Percentiles rank a stretch among this genome's conserved stretches.
phyloP scores from a whole-genome alignment of 148 eudicot genomes.

The Gaultheria prostrata region DNA sequence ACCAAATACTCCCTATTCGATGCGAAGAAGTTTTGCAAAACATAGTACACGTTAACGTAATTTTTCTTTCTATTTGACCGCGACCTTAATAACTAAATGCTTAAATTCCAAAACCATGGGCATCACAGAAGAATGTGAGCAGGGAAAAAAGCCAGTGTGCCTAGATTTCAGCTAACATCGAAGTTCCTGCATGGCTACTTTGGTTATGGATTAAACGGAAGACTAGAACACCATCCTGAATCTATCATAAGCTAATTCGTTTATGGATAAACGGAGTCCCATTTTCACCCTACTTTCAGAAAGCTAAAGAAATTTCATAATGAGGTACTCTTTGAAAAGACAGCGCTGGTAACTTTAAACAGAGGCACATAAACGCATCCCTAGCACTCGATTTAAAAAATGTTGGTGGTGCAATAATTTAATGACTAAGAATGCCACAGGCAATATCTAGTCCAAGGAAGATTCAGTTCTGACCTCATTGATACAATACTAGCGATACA shows the following conservation, averaged over 20 bases:
- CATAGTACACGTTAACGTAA: not conserved
- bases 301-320: not conserved
- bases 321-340: not conserved
- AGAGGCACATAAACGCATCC: not conserved
- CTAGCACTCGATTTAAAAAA: not conserved
- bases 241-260: not conserved
- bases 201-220: not conserved
- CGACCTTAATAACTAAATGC: not conserved
- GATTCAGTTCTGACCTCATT: not conserved
- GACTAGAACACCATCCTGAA: not conserved
- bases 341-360: not conserved
- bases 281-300: not conserved
- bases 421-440: not conserved
- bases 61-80: not conserved
- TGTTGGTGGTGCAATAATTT: not conserved
- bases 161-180: not conserved
- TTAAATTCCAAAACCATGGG: not conserved
- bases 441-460: slow-evolving; percentile 4
- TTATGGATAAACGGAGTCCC: not conserved
- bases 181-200: not conserved
- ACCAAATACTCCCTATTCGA: not conserved
- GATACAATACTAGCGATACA: not conserved
- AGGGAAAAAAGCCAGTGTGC: not conserved
- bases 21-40: not conserved
- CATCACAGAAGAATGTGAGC: not conserved